Conservation (phyloP, 1,139 yeast species). For the Hansenula sp. region DNA sequence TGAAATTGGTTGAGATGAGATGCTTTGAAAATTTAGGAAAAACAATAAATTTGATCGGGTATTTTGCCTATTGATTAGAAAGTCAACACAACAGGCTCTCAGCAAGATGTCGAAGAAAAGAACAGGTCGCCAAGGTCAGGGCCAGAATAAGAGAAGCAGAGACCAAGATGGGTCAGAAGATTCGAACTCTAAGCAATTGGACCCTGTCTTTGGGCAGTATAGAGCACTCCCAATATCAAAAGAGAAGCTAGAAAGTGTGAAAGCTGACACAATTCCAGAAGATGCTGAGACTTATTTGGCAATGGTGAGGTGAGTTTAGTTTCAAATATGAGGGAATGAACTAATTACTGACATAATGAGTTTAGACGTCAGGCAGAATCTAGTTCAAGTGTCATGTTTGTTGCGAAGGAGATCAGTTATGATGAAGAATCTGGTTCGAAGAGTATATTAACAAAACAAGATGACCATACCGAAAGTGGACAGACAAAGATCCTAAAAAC, state of each 20-base stretch:
- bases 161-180: not conserved
- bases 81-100: too few relatives aligned
- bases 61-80: too few relatives aligned
- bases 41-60: too few relatives aligned
- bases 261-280: constrained; percentile 15
- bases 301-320: constrained; percentile 15
- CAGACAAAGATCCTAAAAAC: not conserved
- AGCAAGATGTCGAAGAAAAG: not conserved
- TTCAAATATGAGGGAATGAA: not conserved
- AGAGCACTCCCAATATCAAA: constrained; percentile 20
- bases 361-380: constrained; percentile 15
- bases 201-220: constrained; percentile 19
- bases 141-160: not conserved
- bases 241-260: constrained; percentile 12
- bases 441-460: too few relatives aligned
- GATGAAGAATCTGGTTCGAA: constrained; percentile 11
- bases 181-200: constrained; percentile 9
- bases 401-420: constrained; percentile 7
- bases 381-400: constrained; percentile 20
- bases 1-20: constrained; percentile 1
- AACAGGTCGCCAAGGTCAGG: not conserved
- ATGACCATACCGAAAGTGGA: not conserved
- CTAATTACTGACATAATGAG: not conserved
- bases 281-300: constrained; percentile 25
- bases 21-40: not conserved